A percentile compares a stretch with the other conserved stretches of the same genome.
Evolutionary conservation across 2,329 filamentous ascomycete genomes (phyloP).

Genomic region (Colletotrichum horii): DNA sequence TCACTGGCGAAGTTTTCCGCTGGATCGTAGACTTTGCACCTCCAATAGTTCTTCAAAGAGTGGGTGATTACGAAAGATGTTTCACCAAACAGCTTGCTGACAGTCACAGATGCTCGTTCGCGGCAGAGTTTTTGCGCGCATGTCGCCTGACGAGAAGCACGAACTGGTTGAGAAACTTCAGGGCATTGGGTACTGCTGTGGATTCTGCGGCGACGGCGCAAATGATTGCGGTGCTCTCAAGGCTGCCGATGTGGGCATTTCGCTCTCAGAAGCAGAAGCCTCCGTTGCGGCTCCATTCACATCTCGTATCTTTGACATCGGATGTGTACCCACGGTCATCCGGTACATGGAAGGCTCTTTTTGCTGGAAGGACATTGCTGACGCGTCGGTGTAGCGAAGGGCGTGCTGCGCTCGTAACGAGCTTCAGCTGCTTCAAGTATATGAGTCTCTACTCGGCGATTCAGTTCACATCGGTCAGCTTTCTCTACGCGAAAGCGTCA

Average conservation of each 20-base stretch:
- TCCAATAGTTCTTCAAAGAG: conserved; percentile 75
- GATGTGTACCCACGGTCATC: conserved; percentile 92
- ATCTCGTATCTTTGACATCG: conserved; percentile 93
- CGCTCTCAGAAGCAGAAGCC: conserved; percentile 94
- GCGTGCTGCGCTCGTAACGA: conserved; percentile 92
- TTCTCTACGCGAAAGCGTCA: conserved; percentile 90
- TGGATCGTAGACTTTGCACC: conserved; percentile 94
- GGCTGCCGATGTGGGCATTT: conserved; percentile 96
- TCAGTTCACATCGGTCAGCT: conserved; percentile 96
- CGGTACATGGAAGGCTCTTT: conserved; percentile 51
- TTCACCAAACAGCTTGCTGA: neutral
- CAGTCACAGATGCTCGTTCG: conserved; percentile 77
- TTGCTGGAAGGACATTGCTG: neutral
- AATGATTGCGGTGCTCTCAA: conserved; percentile 98
- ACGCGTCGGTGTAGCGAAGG: conserved; percentile 68
- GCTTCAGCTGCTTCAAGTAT: conserved; percentile 99
- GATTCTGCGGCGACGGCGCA: conserved; percentile 96
- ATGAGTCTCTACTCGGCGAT: conserved; percentile 99
- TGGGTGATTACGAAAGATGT: conserved; percentile 40
- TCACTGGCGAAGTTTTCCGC: conserved; percentile 92
- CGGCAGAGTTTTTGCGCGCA: conserved; percentile 94
- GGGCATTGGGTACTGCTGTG: conserved; percentile 91
- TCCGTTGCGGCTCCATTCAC: conserved; percentile 99
- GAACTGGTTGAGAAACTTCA: conserved; percentile 97
- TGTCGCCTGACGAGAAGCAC: conserved; percentile 99